Percentiles rank a stretch among this genome's conserved stretches.
Evolutionary conservation across 306 rosid genomes (phyloP).

Genomic region (Mucuna pruriens): DNA sequence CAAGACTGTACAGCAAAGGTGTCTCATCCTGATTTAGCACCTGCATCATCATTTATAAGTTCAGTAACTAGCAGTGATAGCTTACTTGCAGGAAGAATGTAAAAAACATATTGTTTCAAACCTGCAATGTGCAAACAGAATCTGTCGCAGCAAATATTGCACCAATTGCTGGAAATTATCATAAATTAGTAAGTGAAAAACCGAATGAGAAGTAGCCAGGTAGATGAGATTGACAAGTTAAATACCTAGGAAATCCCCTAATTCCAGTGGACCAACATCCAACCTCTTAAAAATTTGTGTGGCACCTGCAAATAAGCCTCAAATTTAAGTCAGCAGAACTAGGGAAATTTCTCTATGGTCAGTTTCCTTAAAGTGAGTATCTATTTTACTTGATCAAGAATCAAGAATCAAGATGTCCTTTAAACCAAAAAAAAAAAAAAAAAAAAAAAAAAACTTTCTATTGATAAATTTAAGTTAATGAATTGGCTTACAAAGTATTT

Average conservation of each 20-base stretch:
- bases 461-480: constrained; percentile 1
- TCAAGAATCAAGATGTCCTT: neutral
- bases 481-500: constrained; percentile 3
- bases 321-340: constrained; percentile 33
- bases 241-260: constrained; percentile 83
- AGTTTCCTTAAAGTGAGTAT: neutral
- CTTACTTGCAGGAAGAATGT: constrained; percentile 36
- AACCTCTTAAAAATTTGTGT: constrained; percentile 63
- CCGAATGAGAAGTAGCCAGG: constrained; percentile 19
- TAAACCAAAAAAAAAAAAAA: neutral
- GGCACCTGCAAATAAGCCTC: constrained; percentile 67
- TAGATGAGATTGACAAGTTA: constrained; percentile 16
- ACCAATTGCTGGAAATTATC: constrained; percentile 75
- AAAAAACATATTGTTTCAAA: constrained; percentile 39
- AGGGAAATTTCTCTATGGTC: neutral
- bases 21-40: constrained; percentile 98
- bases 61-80: constrained; percentile 30
- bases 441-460: neutral
- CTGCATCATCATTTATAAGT: constrained; percentile 58
- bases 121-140: constrained; percentile 99
- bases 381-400: neutral
- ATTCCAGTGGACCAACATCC: constrained; percentile 79
- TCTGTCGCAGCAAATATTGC: constrained; percentile 99
- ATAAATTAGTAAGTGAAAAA: constrained; percentile 28
- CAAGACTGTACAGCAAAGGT: constrained; percentile 98